Evolutionary conservation across 148 eudicot genomes (phyloP), one percentile per base, ranked within the genome.

Genomic region (Nyssa sinensis): DNA sequence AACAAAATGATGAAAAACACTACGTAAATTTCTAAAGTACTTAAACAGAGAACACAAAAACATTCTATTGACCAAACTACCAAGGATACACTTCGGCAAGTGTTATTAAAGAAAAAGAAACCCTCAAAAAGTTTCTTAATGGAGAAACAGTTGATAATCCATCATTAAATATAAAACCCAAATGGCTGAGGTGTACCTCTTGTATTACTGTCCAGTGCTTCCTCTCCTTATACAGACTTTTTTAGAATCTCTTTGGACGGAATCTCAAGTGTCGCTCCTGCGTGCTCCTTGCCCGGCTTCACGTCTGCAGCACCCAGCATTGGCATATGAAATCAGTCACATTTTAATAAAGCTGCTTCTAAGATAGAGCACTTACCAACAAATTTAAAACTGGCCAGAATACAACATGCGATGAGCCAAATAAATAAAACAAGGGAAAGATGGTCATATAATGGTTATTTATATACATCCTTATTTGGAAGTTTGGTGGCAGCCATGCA

Each of bases 201-300:
- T 39, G 47, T 53, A 76, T 51, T 41, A 16, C 24, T 34, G 9
- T 32, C 39, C 31, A n/a, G 4, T 33, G 23, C 30, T 44, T 27
- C 30, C 64, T 57, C 30, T 37, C 67, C 28, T 80, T 69, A 80
- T 3, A 17, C 66, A 70, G 88, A 58, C 61, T 85, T 81, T 68
- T 86, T 92, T 27, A 92, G 85, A 65, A 86, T 62, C 76, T 85
- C 94, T 72, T 92, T 92, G 1, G 92, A 86, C 17, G 92, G 94
- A 77, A 90, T 55, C 79, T 92, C 97, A 27, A 92, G 81, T 30
- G 89, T 92, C 16, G 92, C 94, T 44, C 94, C 97, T 21, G 87
- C 89, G 59, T 92, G 97, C 29, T 90, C 94, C 47, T 84, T 86
- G 53, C 75, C 76, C 19, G 90, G 84, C 80, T 88, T 92, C 73